phyloP scores from a whole-genome alignment of 202 grass and related monocot species.

The Setaria italica region DNA sequence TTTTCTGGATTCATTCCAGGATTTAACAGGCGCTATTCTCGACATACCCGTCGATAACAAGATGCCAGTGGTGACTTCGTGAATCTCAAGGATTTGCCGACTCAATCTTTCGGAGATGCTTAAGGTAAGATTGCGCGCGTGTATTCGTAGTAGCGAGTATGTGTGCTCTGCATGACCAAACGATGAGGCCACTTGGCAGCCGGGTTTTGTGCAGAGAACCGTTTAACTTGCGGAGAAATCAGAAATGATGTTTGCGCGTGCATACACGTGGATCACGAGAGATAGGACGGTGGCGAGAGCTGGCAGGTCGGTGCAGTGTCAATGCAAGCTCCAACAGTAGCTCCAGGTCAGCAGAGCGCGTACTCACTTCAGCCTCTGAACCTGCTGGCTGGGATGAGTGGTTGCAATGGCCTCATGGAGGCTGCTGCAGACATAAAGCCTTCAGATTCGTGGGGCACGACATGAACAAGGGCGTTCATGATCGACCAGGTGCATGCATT shows the following conservation, averaged over 20 bases:
- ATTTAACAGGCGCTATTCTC: too few relatives aligned
- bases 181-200: not conserved
- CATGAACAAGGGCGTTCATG: not conserved
- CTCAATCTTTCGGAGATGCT: too few relatives aligned
- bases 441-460: not conserved
- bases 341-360: not conserved
- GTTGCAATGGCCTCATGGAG: not conserved
- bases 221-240: not conserved
- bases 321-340: not conserved
- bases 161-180: too few relatives aligned
- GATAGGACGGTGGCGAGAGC: not conserved
- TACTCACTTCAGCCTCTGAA: not conserved
- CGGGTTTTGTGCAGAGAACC: not conserved
- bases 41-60: too few relatives aligned
- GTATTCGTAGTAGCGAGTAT: too few relatives aligned
- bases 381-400: not conserved
- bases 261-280: not conserved
- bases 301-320: not conserved
- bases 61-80: too few relatives aligned
- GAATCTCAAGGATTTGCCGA: too few relatives aligned
- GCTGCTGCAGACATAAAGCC: not conserved
- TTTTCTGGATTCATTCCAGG: too few relatives aligned
- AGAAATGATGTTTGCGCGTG: not conserved
- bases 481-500: constrained; percentile 4
- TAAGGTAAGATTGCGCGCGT: too few relatives aligned